Evolutionary conservation across 305 asterid species (phyloP), one percentile per base, ranked within the genome.

Genomic region (Andrographis paniculata): DNA sequence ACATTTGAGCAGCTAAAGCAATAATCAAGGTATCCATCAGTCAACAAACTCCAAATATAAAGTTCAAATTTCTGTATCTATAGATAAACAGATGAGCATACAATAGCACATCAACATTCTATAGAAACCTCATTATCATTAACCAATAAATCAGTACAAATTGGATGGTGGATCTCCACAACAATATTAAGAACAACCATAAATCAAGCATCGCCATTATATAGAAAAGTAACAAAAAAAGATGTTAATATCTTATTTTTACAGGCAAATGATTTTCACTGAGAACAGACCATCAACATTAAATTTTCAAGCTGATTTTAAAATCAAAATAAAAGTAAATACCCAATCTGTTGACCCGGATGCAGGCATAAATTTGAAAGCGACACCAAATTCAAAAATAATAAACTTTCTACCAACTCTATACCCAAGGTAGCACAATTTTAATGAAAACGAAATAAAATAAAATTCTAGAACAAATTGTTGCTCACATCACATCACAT

Each of bases 381-480:
- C 39, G 68, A 71, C 77, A 69, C 70, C 73, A 71, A 20, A 16
- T 27, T n/a, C 24, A 17, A 27, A 17, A 24, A 50, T 43, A 46
- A 2, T 2, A 11, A 33, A 11, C 53, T 42, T 27, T 49, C 46
- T 50, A 57, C 60, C 48, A 24, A 10, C 59, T 39, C 48, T 23
- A 45, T 53, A 61, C 50, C n/a, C 59, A 66, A 58, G 60, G 45
- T 42, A 51, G 59, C 62, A 24, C 17, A 58, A 5, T 44, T 42
- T 58, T 40, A 14, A 40, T 40, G 42, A 41, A 40, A 37, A 20
- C 42, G 37, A 63, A 52, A 14, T 2, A 14, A 37, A 13, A 4
- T 13, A n/a, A n/a, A n/a, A n/a, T 13, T 67, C 63, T 61, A 58
- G 53, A 56, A 55, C 52, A 57, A 64, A 56, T 55, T 58, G 62